Evolutionary conservation across 1,139 yeast genomes (phyloP).

Genomic region (Fermentozyma sake): DNA sequence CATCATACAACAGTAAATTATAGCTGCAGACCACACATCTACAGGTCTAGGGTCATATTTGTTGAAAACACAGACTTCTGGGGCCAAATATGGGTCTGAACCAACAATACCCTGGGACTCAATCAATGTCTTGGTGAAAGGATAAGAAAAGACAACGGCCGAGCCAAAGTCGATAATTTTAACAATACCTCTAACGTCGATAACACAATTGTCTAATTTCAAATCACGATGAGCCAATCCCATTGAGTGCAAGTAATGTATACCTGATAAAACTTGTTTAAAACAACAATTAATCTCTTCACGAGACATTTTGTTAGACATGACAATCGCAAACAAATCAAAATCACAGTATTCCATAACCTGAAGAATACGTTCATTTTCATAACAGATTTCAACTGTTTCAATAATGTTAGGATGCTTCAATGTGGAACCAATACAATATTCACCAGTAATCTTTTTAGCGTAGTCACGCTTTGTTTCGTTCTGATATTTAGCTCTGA

Average conservation of each 20-base stretch:
- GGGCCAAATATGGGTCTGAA: conserved; percentile 91
- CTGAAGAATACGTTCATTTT: conserved; percentile 80
- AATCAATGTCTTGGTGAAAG: conserved; percentile 74
- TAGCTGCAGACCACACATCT: conserved; percentile 93
- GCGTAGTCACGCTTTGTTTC: conserved; percentile 86
- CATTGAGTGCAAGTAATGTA: conserved; percentile 77
- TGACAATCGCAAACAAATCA: conserved; percentile 90
- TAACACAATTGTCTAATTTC: conserved; percentile 90
- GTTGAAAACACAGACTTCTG: conserved; percentile 83
- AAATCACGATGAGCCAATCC: conserved; percentile 92
- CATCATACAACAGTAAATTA: conserved; percentile 92
- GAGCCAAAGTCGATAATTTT: conserved; percentile 92
- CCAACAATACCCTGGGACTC: conserved; percentile 91
- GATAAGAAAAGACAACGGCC: conserved; percentile 89
- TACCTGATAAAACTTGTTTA: conserved; percentile 79
- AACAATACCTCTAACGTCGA: conserved; percentile 78
- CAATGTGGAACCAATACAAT: conserved; percentile 88
- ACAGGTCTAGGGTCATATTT: conserved; percentile 89
- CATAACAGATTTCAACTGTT: conserved; percentile 88
- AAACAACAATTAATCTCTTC: conserved; percentile 88
- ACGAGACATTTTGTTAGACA: conserved; percentile 88
- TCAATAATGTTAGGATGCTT: conserved; percentile 89
- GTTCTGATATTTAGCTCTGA: conserved; percentile 69
- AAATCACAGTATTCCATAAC: conserved; percentile 95
- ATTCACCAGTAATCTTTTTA: conserved; percentile 91